Percentiles rank a stretch among this genome's conserved stretches.
Conservation (phyloP, 2,329 filamentous ascomycete species). For the Onygenales sp. region DNA sequence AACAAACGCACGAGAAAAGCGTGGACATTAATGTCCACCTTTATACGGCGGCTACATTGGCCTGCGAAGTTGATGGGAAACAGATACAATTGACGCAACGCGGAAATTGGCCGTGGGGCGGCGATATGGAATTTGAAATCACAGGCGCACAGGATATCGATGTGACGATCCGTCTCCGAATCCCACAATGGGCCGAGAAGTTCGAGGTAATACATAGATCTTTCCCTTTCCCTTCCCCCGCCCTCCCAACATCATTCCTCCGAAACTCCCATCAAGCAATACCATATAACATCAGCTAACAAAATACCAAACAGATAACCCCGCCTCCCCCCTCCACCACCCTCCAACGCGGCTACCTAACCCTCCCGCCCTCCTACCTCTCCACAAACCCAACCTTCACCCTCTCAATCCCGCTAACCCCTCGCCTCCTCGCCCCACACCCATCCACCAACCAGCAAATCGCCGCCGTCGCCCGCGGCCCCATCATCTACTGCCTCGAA, state of each 20-base stretch:
- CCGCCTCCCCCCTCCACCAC: background rate
- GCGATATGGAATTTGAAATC: conserved; percentile 40
- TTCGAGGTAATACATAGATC: conserved; percentile 9
- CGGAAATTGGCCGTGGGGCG: conserved; percentile 50
- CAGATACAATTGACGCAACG: conserved; percentile 38
- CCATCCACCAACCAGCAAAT: conserved; percentile 49
- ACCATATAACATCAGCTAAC: too few relatives aligned
- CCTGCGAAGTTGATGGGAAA: conserved; percentile 26
- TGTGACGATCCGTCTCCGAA: conserved; percentile 40
- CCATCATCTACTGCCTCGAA: conserved; percentile 52
- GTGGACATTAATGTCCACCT: conserved; percentile 45
- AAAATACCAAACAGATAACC: too few relatives aligned
- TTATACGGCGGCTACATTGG: conserved; percentile 42
- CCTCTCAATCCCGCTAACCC: conserved; percentile 39
- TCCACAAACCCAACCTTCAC: conserved; percentile 33
- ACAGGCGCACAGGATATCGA: conserved; percentile 20
- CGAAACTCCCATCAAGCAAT: too few relatives aligned
- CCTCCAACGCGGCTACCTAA: conserved; percentile 33
- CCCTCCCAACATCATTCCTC: background rate
- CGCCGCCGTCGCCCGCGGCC: conserved; percentile 46
- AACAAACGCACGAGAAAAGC: conserved; percentile 13
- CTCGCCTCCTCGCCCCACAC: conserved; percentile 44
- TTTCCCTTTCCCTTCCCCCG: conserved; percentile 13
- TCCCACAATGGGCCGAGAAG: conserved; percentile 43
- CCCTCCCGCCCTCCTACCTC: conserved; percentile 34